These are phyloP conservation scores for Amanita brunnescens DNA, from an alignment of 768 basidiomycete species.

Conservation along the genomic window DNA sequence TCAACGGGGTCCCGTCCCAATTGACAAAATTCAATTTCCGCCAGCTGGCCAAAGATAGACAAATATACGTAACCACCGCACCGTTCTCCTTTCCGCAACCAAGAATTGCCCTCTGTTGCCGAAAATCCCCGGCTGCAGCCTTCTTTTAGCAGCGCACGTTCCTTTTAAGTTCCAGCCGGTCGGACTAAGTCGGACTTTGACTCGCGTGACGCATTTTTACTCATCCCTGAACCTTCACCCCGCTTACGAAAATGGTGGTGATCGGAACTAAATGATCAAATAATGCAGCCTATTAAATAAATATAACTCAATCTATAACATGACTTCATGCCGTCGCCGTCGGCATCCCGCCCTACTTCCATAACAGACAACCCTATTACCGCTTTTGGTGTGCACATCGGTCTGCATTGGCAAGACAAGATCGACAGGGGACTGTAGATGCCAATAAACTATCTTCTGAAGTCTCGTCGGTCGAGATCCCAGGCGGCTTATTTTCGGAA, in stretches of 20 bases:
- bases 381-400: not conserved
- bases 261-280: not conserved
- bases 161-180: not conserved
- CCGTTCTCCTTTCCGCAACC: not conserved
- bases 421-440: no score
- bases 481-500: no score
- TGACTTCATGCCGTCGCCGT: not conserved
- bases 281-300: no score
- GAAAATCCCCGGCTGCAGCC: not conserved
- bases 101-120: not conserved
- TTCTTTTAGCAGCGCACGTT: not conserved
- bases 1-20: not conserved
- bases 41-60: not conserved
- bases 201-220: no score
- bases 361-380: not conserved
- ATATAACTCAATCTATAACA: not conserved
- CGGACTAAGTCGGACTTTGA: no score
- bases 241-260: no score
- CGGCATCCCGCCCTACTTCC: not conserved
- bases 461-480: no score
- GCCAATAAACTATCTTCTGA: no score
- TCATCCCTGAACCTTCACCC: no score
- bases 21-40: constrained; percentile 1
- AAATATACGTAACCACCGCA: not conserved
- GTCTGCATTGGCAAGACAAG: not conserved